Percentiles rank a stretch among this genome's conserved stretches.
Evolutionary conservation across 345 rosid genomes (phyloP).

Genomic region (Brassica carinata): DNA sequence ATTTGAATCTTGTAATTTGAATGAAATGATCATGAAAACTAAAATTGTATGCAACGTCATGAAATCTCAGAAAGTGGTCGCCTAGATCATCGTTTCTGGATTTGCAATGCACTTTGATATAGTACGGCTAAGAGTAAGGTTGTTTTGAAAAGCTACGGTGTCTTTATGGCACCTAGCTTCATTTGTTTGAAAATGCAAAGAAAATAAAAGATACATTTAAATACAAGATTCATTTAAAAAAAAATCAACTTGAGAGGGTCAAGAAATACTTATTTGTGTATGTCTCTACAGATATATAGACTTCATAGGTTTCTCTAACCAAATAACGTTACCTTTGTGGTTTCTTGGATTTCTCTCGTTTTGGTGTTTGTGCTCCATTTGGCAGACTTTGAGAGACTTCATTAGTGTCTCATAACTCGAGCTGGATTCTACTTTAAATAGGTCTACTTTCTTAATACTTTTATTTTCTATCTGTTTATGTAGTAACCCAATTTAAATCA

Average conservation of each 20-base stretch:
- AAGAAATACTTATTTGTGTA: neutral
- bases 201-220: neutral
- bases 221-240: neutral
- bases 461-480: neutral
- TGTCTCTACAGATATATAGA: neutral
- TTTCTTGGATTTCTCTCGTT: neutral
- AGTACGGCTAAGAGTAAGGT: neutral
- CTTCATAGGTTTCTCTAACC: neutral
- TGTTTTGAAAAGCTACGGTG: neutral
- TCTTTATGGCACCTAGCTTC: neutral
- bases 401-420: neutral
- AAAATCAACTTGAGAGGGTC: neutral
- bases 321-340: neutral
- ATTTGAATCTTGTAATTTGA: neutral
- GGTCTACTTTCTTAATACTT: neutral
- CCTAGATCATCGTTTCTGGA: constrained; percentile 4
- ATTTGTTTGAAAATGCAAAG: neutral
- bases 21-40: neutral
- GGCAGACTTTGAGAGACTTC: neutral
- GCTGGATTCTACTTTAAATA: neutral
- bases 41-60: neutral
- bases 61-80: neutral
- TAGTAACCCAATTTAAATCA: no score
- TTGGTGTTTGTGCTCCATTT: neutral
- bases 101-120: neutral